Base-by-base conservation (phyloP, 345 rosid species). In the Ceriops zippeliana region DNA sequence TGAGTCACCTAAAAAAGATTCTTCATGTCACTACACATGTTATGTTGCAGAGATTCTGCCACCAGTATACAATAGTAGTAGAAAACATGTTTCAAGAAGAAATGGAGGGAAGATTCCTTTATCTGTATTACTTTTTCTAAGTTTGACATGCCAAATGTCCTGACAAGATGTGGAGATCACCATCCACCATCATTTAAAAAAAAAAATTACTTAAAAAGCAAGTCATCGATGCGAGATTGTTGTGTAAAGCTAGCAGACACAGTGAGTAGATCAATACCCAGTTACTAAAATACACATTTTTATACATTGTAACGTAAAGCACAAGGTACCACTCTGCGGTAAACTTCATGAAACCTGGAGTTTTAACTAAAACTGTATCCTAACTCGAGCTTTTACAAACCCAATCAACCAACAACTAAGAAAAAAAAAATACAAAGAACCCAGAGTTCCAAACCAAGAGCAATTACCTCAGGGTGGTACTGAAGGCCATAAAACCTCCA, bases 401-500 rank as follows among this genome's bases (percentile, higher is more conserved):
- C 49, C 16, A 42, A 13, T 42, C 4, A 15, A 4, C 49, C 49
- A 42, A 13, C 49, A 13, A 15, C 49, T 42, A 26, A 6, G 57
- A 51, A 27, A 52, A 17, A 38, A 5, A 38, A 62, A 61, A 15
- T 8, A 10, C 19, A 57, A 16, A 5, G 17, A 32, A 49, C 35
- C 37, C 10, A 27, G 3, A 63, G 34, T 61, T 65, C 13, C 46
- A 32, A 21, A 5, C 31, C 28, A 52, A 68, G 62, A 32, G 26
- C 52, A 59, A 21, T 69, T 80, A 91, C 97, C 96, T 95, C 96
- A 9, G 97, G 99, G 56, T 91, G 99, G 76, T 95, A 95, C 73
- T 95, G 99, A 78, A 95, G 80, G 35, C 97, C 97, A 71, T 79
- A 91, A 76, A 88, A 85, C 86, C 79, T 84, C 92, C 68, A 85